These are phyloP conservation scores for Eutrema japonicum DNA, from an alignment of 345 rosid genomes.

Conservation along the genomic window DNA sequence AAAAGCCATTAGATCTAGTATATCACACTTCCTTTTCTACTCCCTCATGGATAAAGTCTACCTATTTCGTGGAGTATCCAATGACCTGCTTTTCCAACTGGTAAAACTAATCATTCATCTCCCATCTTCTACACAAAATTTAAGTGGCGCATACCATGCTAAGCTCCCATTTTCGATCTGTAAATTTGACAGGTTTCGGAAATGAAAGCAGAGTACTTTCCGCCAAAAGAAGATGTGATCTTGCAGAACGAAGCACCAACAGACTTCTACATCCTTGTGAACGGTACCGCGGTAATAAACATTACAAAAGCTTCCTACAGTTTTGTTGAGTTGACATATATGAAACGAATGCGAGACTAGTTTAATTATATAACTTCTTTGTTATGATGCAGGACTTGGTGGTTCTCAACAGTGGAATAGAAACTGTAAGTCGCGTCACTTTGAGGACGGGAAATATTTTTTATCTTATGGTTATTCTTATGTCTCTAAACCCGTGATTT, in stretches of 20 bases:
- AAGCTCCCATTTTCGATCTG: neutral
- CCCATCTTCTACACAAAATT: too few species aligned
- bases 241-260: constrained; percentile 87
- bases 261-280: constrained; percentile 74
- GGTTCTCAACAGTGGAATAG: constrained; percentile 52
- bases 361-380: neutral
- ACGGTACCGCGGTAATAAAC: constrained; percentile 68
- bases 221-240: constrained; percentile 86
- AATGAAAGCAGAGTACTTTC: constrained; percentile 87
- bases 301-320: neutral
- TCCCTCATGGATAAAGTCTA: constrained; percentile 65
- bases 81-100: constrained; percentile 79
- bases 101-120: constrained; percentile 35
- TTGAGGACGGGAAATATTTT: neutral
- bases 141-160: too few species aligned
- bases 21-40: constrained; percentile 75
- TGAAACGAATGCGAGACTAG: neutral
- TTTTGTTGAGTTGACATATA: constrained; percentile 1
- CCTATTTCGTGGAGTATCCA: constrained; percentile 70
- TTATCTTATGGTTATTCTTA: neutral
- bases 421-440: constrained; percentile 51
- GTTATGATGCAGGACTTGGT: constrained; percentile 57
- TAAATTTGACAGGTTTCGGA: constrained; percentile 61
- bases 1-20: constrained; percentile 75
- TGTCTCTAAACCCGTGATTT: neutral